Evolutionary conservation across 306 rosid species (phyloP).

Genomic region (Medicago lupulina): DNA sequence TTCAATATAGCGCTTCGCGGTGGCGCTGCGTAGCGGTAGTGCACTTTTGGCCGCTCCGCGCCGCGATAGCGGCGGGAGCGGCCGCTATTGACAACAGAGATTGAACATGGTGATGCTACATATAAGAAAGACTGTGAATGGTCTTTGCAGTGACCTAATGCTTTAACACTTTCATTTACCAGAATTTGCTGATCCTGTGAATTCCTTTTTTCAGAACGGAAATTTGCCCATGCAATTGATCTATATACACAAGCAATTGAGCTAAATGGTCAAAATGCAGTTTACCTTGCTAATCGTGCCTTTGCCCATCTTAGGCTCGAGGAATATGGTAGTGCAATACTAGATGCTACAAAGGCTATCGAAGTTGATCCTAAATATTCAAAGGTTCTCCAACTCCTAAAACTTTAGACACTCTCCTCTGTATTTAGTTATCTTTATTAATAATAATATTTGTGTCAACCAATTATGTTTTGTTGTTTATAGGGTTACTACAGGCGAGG

Average conservation of each 20-base stretch:
- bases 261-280: conserved; percentile 75
- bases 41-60: too few species aligned
- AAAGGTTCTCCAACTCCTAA: conserved; percentile 61
- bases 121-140: conserved; percentile 5
- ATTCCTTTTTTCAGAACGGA: conserved; percentile 73
- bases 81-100: too few species aligned
- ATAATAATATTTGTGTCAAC: conserved; percentile 35
- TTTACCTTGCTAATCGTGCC: conserved; percentile 93
- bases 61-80: too few species aligned
- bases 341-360: conserved; percentile 88
- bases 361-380: conserved; percentile 93
- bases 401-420: conserved; percentile 6
- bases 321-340: conserved; percentile 96
- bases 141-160: conserved; percentile 30
- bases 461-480: conserved; percentile 47
- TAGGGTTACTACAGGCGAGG: conserved; percentile 99
- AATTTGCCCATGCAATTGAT: conserved; percentile 82
- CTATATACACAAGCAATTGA: conserved; percentile 88
- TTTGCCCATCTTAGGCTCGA: conserved; percentile 93
- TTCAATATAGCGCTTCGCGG: too few species aligned
- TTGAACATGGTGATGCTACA: not conserved
- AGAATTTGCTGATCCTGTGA: conserved; percentile 43
- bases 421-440: conserved; percentile 30
- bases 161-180: conserved; percentile 12
- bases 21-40: too few species aligned